phyloP scores from a whole-genome alignment of 2,329 filamentous ascomycete genomes.

The Tolypocladium album region DNA sequence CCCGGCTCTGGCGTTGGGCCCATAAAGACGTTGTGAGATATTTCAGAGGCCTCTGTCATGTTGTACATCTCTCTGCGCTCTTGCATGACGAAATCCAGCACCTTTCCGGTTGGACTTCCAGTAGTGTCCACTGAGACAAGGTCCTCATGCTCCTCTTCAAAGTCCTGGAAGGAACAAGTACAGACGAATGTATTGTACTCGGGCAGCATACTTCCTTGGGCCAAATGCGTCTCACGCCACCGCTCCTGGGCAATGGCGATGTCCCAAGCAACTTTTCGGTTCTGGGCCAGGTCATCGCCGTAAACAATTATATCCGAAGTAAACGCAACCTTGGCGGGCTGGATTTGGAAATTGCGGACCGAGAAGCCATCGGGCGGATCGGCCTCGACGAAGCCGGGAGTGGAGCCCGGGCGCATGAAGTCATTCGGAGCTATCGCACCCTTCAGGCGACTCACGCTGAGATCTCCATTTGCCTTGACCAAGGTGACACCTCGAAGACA shows the following conservation, averaged over 20 bases:
- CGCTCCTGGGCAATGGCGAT: conserved; percentile 67
- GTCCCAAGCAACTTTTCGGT: conserved; percentile 53
- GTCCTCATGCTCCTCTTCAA: conserved; percentile 59
- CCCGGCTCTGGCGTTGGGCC: conserved; percentile 72
- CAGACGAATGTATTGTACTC: conserved; percentile 79
- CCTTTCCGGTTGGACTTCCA: conserved; percentile 62
- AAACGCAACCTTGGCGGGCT: conserved; percentile 76
- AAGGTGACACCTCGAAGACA: conserved; percentile 75
- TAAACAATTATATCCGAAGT: conserved; percentile 92
- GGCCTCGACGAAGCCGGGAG: conserved; percentile 62
- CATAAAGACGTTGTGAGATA: conserved; percentile 80
- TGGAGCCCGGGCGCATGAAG: conserved; percentile 46
- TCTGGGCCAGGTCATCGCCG: conserved; percentile 55
- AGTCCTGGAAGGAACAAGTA: conserved; percentile 51
- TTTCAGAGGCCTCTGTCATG: conserved; percentile 85
- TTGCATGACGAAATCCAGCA: conserved; percentile 82
- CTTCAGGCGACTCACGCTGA: conserved; percentile 66
- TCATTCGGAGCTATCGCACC: conserved; percentile 78
- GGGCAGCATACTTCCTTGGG: conserved; percentile 42
- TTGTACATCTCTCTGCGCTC: conserved; percentile 86
- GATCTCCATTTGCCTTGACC: conserved; percentile 79
- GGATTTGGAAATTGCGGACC: conserved; percentile 95
- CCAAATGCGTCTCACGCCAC: conserved; percentile 58
- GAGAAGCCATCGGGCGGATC: conserved; percentile 89
- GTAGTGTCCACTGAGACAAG: conserved; percentile 66